Evolutionary conservation across 2,329 filamentous ascomycete genomes (phyloP).

Genomic region (Akanthomyces dipterigenus): DNA sequence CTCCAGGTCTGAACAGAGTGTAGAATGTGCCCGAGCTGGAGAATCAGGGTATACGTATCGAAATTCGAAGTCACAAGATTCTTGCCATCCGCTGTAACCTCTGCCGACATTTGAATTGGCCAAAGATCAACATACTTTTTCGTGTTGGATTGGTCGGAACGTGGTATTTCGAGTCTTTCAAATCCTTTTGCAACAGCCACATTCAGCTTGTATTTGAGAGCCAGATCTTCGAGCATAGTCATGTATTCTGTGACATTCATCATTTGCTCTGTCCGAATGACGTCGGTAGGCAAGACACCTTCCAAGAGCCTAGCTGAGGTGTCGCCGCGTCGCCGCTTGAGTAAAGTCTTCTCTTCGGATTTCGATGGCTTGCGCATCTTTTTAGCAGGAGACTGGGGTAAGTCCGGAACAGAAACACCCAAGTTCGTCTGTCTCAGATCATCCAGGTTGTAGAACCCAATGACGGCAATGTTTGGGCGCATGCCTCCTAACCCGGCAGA

Average conservation of each 20-base stretch:
- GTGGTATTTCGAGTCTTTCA: conserved; percentile 65
- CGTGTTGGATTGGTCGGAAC: conserved; percentile 45
- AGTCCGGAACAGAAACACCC: conserved; percentile 48
- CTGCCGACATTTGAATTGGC: conserved; percentile 91
- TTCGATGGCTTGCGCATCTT: conserved; percentile 23
- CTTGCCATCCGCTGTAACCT: conserved; percentile 61
- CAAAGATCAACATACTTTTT: conserved; percentile 84
- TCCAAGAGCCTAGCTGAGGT: conserved; percentile 50
- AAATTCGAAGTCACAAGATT: conserved; percentile 79
- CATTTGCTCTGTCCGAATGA: conserved; percentile 59
- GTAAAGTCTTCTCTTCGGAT: conserved; percentile 23
- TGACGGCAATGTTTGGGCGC: conserved; percentile 79
- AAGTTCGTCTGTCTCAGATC: conserved; percentile 59
- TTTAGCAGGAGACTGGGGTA: conserved; percentile 30
- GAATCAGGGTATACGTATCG: conserved; percentile 79
- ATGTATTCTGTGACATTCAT: conserved; percentile 70
- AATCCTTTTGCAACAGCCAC: conserved; percentile 82
- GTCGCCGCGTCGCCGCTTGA: conserved; percentile 40
- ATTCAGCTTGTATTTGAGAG: conserved; percentile 72
- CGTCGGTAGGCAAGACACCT: conserved; percentile 60
- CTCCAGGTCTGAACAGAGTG: conserved; percentile 78
- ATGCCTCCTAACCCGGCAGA: conserved; percentile 80
- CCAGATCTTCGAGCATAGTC: conserved; percentile 74
- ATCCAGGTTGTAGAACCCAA: conserved; percentile 75
- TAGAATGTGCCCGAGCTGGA: conserved; percentile 79